Evolutionary conservation across 2,329 filamentous ascomycete genomes (phyloP), one percentile per base, ranked within the genome.

Genomic region (Ophiostoma piceae): DNA sequence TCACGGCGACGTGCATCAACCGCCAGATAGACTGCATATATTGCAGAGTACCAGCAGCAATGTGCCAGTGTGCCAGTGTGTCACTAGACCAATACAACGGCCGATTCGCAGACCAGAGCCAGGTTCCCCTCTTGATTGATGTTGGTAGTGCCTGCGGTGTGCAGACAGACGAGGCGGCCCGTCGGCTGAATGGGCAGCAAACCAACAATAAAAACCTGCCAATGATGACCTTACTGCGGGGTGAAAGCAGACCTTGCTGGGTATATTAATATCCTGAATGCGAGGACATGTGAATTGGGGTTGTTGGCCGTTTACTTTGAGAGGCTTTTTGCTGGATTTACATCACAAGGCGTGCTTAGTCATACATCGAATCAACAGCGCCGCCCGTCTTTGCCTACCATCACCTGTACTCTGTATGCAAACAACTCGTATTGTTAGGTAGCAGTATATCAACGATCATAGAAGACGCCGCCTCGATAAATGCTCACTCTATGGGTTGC

Each of bases 91-190:
- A 57, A 26, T 26, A 4, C 9, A 57, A 57, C 51, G 16, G 2
- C 51, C n/a, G 19, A 19, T 7, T 47, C 16, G 16, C 51, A 12
- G 51, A 22, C 51, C 22, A 57, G 9, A 57, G 22, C 51, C 3
- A 57, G 51, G 51, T 57, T 26, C n/a, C n/a, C 51, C 51, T 16
- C 51, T 57, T 22, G 5, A 22, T 29, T 54, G 47, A 7, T 22
- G 22, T 57, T 12, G 51, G 8, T 57, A 26, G 26, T 22, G 51
- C n/a, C 51, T 57, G 51, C 22, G 9, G n/a, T 16, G n/a, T 26
- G 51, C 51, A 57, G n/a, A 26, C 51, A 57, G 51, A 57, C 51
- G 47, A 54, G 47, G 22, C 47, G 51, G 51, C 51, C 51, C 51
- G 51, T 14, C 51, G 51, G 51, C 51, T 26, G 51, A 57, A 57